Base-by-base conservation (phyloP, 2,329 filamentous ascomycete genomes). In the Neonectria faginata region DNA sequence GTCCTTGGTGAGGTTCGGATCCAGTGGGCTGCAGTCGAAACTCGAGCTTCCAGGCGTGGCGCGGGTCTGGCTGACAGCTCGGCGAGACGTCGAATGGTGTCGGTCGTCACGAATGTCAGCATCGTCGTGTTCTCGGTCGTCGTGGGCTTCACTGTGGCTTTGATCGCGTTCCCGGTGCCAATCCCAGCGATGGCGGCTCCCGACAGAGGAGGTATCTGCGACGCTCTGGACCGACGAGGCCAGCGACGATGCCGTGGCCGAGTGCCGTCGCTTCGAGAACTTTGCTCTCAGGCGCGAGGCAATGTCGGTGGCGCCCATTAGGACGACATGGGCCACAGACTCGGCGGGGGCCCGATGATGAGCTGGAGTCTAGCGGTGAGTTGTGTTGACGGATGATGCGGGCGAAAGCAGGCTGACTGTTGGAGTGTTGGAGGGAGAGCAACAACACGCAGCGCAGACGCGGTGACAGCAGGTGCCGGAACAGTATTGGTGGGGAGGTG, bases 271-370 rank as follows among this genome's bases (percentile, higher is more conserved):
- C 47, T 81, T 76, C 59, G 80, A 76, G 65, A 85, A 80, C 67
- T 79, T 83, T 70, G 82, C 81, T 74, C 81, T 80, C 71, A 85
- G 78, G 67, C 82, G 82, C 67, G 82, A 79, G 70, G 77, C 80
- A 61, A 85, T 73, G 67, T 84, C 81, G 41, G 73, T 70, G 58
- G 71, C 69, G 64, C 81, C 82, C 82, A 84, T 84, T 59, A 66
- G 60, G 54, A 67, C 57, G 57, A 67, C 68, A 71, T 71, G 64
- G 52, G 62, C 62, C 60, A 57, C 62, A 60, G 27, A 47, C 57
- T 65, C 57, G 62, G 60, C 62, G 57, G 62, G 58, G 58, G 61
- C 57, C 64, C 50, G 57, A 57, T 33, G 55, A 33, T 44, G 25
- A 54, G 29, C n/a, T 44, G 31, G 52, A 33, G n/a, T 16, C 25